Percentiles rank a stretch among this genome's conserved stretches.
phyloP scores from a whole-genome alignment of 2,329 filamentous ascomycete genomes.

The Dactylellina cionopaga region DNA sequence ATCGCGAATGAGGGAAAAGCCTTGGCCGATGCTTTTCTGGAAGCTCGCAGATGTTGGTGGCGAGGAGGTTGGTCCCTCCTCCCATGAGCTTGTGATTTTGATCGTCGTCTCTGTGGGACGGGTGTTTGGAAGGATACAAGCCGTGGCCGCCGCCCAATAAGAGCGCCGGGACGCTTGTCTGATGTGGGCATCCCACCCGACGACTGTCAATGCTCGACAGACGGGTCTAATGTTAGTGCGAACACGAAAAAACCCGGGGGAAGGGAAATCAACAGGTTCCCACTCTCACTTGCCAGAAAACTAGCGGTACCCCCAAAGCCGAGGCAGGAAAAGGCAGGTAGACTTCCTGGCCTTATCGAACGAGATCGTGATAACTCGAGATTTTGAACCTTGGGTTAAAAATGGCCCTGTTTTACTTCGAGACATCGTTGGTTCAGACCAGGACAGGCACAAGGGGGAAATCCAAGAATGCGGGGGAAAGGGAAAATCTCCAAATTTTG shows the following conservation, averaged over 20 bases:
- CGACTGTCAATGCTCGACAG: conserved; percentile 17
- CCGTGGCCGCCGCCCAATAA: conserved; percentile 7
- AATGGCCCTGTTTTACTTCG: conserved; percentile 16
- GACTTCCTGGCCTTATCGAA: conserved; percentile 8
- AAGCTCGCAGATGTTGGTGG: not conserved
- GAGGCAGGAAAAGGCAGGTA: conserved; percentile 43
- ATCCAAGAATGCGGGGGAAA: conserved; percentile 25
- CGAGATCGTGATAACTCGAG: conserved; percentile 16
- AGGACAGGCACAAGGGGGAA: conserved; percentile 5
- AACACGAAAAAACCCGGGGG: conserved; percentile 14
- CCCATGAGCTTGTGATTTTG: conserved; percentile 43
- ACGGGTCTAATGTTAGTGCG: conserved; percentile 10
- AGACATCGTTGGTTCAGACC: conserved; percentile 13
- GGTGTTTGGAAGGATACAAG: conserved; percentile 12
- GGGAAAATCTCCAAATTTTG: conserved; percentile 5
- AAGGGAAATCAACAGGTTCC: conserved; percentile 2
- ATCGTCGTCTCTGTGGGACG: conserved; percentile 10
- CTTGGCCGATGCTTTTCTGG: not conserved
- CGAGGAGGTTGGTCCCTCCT: conserved; percentile 7
- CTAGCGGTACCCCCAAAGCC: conserved; percentile 10
- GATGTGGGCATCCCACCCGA: conserved; percentile 39
- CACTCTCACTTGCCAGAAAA: not conserved
- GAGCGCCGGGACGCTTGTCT: conserved; percentile 14
- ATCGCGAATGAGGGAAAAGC: conserved; percentile 40
- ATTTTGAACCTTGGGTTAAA: conserved; percentile 27